Evolutionary conservation across 257 asterid genomes (phyloP), one percentile per base, ranked within the genome.

Genomic region (Henckelia pumila): DNA sequence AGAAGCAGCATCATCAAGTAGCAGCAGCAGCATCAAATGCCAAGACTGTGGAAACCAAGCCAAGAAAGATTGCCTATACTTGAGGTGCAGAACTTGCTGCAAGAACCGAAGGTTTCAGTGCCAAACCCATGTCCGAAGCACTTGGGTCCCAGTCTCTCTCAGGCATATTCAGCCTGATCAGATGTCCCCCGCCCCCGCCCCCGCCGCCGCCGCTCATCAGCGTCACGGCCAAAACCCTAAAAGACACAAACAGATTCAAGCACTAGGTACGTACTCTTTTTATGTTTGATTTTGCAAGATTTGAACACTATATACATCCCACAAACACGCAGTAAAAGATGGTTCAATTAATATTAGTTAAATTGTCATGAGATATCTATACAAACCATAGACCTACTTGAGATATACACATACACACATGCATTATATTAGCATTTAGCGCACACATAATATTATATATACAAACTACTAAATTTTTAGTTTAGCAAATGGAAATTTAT

Each of bases 201-300:
- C 47, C 16, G 0, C 30, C 30, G 30, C 30, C 4, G 30, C 30
- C 30, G 11, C 37, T 32, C 10, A 32, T 32, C 37, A 32, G 10
- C 37, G 37, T 8, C 47, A 35, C 58, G 67, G 61, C 21, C 75
- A 67, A 52, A 80, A 78, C 86, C 90, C 95, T 85, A 90, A 88
- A 60, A 80, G 95, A 83, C 78, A 71, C 81, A 67, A 88, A 71
- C 81, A 84, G 1, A 71, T 63, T 74, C 71, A 59, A 56, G 25
- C 82, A 11, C 61, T 71, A 78, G 94, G 91, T 88, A 85, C 25
- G 91, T 88, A 85, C 25, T 14, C 10, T 24, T 63, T n/a, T 37
- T 2, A 29, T 30, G 6, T 24, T 28, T 40, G 26, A 17, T 10
- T 66, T 24, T 23, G 30, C 14, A 58, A 55, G 56, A 70, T 68